Evolutionary conservation across 768 basidiomycete genomes (phyloP).

Genomic region (Lactarius tabidus): DNA sequence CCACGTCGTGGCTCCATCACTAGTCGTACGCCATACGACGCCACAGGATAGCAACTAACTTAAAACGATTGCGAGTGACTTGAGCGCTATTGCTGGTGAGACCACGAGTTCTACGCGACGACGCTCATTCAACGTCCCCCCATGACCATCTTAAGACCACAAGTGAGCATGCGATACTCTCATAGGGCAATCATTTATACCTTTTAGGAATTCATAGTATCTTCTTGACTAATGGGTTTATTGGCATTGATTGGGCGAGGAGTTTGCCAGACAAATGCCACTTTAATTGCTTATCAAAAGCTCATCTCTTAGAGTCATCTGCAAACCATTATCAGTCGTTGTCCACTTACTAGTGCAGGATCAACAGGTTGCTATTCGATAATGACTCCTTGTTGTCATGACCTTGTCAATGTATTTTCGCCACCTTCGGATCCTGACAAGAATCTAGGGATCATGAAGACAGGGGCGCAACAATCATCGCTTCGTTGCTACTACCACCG

Average conservation of each 20-base stretch:
- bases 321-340: background rate
- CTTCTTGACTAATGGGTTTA: background rate
- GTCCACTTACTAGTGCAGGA: background rate
- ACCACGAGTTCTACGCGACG: background rate
- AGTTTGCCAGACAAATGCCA: background rate
- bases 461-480: background rate
- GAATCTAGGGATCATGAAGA: background rate
- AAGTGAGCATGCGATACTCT: background rate
- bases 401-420: background rate
- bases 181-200: background rate
- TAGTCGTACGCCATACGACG: background rate
- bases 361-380: too few species aligned
- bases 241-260: background rate
- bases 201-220: background rate
- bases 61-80: too few species aligned
- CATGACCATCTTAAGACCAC: background rate
- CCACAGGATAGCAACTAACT: background rate
- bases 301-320: too few species aligned
- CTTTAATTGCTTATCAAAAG: background rate
- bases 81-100: too few species aligned
- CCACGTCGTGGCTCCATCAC: background rate
- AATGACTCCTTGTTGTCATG: too few species aligned
- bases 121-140: background rate
- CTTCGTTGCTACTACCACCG: background rate
- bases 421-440: background rate